Conservation (phyloP, 805 yeast genomes). For the Scheffersomyces ergatensis region DNA sequence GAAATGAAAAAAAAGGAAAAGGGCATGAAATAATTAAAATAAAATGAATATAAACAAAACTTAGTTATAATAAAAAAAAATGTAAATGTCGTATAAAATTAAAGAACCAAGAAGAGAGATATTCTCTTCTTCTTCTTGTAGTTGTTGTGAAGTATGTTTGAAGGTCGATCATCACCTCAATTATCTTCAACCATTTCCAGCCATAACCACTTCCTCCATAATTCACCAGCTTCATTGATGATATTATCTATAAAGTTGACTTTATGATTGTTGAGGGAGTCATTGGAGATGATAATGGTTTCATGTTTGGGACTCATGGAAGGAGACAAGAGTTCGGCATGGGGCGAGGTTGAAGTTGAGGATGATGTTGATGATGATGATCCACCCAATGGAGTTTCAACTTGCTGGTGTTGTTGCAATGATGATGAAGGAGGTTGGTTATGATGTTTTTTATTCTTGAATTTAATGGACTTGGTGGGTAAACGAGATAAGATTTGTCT, state of each 20-base stretch:
- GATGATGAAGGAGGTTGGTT: not conserved
- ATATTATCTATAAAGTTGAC: constrained; percentile 70
- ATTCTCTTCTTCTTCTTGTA: not conserved
- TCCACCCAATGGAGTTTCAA: constrained; percentile 8
- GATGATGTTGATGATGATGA: constrained; percentile 5
- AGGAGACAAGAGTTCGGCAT: constrained; percentile 4
- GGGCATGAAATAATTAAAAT: too few species aligned
- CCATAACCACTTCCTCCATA: constrained; percentile 83
- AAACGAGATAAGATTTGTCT: constrained; percentile 67
- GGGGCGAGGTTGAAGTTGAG: constrained; percentile 7
- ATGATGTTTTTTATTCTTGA: constrained; percentile 10
- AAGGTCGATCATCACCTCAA: constrained; percentile 4
- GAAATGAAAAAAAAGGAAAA: not conserved
- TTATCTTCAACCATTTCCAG: constrained; percentile 35
- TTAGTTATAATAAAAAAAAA: too few species aligned
- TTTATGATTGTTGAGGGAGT: constrained; percentile 32
- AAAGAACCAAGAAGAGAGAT: too few species aligned
- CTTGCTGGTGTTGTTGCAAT: not conserved
- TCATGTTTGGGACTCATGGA: constrained; percentile 1
- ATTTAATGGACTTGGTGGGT: constrained; percentile 43
- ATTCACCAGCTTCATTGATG: constrained; percentile 76
- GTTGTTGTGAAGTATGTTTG: not conserved
- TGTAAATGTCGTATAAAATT: not conserved
- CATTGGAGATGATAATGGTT: constrained; percentile 25
- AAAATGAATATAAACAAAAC: too few species aligned